These are phyloP conservation scores for Colletotrichum plurivorum DNA, from an alignment of 2,329 filamentous ascomycete genomes.

Conservation along the genomic window DNA sequence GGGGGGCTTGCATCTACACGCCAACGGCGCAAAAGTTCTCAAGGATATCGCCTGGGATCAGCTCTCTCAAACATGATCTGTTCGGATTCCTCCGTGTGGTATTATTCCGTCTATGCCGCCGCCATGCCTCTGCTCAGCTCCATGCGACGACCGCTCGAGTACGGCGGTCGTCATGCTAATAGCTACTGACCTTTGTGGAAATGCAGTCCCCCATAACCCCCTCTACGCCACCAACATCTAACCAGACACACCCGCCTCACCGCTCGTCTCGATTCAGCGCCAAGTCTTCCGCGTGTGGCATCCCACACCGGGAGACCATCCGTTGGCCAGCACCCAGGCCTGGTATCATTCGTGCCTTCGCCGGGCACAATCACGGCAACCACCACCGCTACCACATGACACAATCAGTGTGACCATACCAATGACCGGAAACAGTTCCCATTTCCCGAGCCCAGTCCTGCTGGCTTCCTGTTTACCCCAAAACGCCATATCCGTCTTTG, in stretches of 20 bases:
- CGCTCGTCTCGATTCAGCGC: not conserved
- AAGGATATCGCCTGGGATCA: not conserved
- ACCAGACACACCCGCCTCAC: not conserved
- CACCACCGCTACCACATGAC: slow-evolving; percentile 12
- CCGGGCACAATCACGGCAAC: not conserved
- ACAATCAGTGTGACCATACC: slow-evolving; percentile 13
- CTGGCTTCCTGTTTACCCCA: slow-evolving; percentile 20
- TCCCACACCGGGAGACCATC: slow-evolving; percentile 6
- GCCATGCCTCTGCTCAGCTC: not conserved
- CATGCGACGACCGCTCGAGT: not conserved
- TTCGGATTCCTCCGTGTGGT: slow-evolving; percentile 19
- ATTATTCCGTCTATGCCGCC: slow-evolving; percentile 29
- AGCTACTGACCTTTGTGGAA: not conserved
- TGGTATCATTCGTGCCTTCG: slow-evolving; percentile 25
- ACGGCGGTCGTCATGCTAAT: not conserved
- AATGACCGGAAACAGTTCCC: slow-evolving; percentile 22
- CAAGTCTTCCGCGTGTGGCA: slow-evolving; percentile 21
- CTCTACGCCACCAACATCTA: not conserved
- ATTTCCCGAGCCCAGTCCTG: slow-evolving; percentile 33
- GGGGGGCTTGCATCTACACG: not conserved
- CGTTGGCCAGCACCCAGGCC: slow-evolving; percentile 11
- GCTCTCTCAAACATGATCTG: not conserved
- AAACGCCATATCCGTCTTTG: slow-evolving; percentile 31
- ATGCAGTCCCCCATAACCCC: not conserved
- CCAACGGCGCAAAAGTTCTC: not conserved